phyloP scores from a whole-genome alignment of 768 basidiomycete species.

The Amyloporia xantha region DNA sequence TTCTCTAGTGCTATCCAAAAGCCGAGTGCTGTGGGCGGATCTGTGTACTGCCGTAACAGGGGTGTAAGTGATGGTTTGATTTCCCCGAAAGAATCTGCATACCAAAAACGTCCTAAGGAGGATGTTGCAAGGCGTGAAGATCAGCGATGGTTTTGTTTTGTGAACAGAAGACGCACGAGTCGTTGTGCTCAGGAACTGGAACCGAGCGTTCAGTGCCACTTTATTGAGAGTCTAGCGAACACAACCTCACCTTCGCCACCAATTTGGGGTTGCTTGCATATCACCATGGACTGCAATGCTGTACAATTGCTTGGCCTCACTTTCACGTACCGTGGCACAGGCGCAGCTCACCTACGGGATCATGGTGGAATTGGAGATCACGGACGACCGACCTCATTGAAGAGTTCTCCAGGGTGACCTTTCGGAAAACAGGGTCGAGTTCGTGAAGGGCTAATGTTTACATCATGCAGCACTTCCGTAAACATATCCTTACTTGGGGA shows the following conservation, averaged over 20 bases:
- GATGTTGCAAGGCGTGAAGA: not conserved
- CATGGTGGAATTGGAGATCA: slow-evolving; percentile 76
- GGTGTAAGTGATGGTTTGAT: no score
- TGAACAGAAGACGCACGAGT: slow-evolving; percentile 59
- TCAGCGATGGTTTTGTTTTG: not conserved
- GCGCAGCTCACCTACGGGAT: slow-evolving; percentile 63
- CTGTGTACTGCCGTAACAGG: slow-evolving; percentile 68
- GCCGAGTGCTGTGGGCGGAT: slow-evolving; percentile 87
- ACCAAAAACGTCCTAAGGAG: slow-evolving; percentile 72
- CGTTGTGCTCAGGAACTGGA: slow-evolving; percentile 85
- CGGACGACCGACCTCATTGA: slow-evolving; percentile 60
- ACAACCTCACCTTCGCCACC: slow-evolving; percentile 76
- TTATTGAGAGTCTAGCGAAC: no score
- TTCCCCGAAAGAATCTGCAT: slow-evolving; percentile 17
- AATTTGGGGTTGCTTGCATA: slow-evolving; percentile 90
- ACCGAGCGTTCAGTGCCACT: no score
- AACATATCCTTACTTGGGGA: not conserved
- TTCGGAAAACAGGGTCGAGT: slow-evolving; percentile 75
- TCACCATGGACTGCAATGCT: slow-evolving; percentile 93
- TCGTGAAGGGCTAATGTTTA: slow-evolving; percentile 65
- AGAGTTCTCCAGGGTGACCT: slow-evolving; percentile 75
- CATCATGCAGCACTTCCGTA: not conserved
- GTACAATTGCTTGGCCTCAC: not conserved
- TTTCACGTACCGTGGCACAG: no score
- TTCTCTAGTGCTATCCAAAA: slow-evolving; percentile 95